Base-by-base conservation (phyloP, 2,329 filamentous ascomycete species). In the Xylaria sp. region DNA sequence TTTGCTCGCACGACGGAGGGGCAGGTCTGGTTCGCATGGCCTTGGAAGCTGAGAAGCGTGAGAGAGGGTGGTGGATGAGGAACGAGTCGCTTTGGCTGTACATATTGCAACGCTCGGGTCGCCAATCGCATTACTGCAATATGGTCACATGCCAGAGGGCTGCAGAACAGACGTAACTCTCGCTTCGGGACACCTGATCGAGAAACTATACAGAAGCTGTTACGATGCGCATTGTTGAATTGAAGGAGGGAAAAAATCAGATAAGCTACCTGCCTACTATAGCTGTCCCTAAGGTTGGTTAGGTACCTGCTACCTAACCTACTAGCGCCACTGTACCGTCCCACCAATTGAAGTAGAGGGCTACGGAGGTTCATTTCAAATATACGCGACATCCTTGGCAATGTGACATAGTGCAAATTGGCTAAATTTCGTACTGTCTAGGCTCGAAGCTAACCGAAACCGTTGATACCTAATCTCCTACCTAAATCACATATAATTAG, bases 41-140 rank as follows among this genome's bases (percentile, higher is more conserved):
- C 28, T 42, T 59, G 71, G 31, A 33, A 65, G 53, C n/a, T 53
- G 53, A 47, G 59, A 53, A 53, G 46, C 31, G 31, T 40, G 54
- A 58, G 42, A 53, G 45, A 56, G n/a, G 51, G 56, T 55, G 40
- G 67, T 51, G 61, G 55, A 66, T 63, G 60, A 62, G 68, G 57
- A 54, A 64, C 42, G 59, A 67, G 60, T 59, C 60, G 63, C 60
- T 66, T 69, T 64, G 69, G 69, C 69, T 71, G 73, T 70, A 75
- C 71, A 73, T 76, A 64, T 73, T 71, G 72, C 65, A 70, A 54
- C 31, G 53, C 52, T 64, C 65, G 71, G 65, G 64, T 68, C 71
- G 64, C 71, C 69, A 70, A 58, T 74, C 72, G 73, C 74, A 76
- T 76, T 73, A 74, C 74, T 74, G 70, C 69, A 53, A 67, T 62